These are phyloP conservation scores for Kodamaea jinghongensis DNA, from an alignment of 805 yeast species.

Conservation along the genomic window DNA sequence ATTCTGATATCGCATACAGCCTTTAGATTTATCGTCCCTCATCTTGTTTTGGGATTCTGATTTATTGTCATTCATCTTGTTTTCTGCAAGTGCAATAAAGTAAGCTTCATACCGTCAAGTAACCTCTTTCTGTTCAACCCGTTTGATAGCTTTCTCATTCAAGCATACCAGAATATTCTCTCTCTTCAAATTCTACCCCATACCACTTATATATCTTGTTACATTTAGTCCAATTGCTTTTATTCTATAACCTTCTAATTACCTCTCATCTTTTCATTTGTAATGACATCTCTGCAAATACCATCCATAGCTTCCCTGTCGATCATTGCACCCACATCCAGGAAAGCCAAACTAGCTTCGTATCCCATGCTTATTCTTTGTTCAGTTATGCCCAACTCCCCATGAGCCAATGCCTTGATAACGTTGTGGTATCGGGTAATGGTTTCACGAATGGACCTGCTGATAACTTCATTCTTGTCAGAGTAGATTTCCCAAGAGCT, in stretches of 20 bases:
- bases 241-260: neutral
- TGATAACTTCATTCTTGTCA: slow-evolving; percentile 78
- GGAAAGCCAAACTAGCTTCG: slow-evolving; percentile 82
- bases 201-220: slow-evolving; percentile 1
- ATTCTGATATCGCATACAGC: no score
- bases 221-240: neutral
- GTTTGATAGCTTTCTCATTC: neutral
- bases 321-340: slow-evolving; percentile 38
- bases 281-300: slow-evolving; percentile 70
- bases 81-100: no score
- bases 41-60: no score
- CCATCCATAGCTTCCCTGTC: slow-evolving; percentile 70
- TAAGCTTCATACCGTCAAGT: no score
- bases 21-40: no score
- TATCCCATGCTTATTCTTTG: slow-evolving; percentile 75
- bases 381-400: slow-evolving; percentile 86
- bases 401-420: slow-evolving; percentile 72
- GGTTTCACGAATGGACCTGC: slow-evolving; percentile 59
- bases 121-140: no score
- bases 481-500: slow-evolving; percentile 94
- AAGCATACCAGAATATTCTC: neutral
- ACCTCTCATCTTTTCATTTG: slow-evolving; percentile 76
- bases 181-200: neutral
- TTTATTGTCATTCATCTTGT: no score
- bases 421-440: slow-evolving; percentile 86